A percentile compares a stretch with the other conserved stretches of the same genome.
Evolutionary conservation across 2,329 filamentous ascomycete species (phyloP).

Genomic region (Colletotrichum coccodes): DNA sequence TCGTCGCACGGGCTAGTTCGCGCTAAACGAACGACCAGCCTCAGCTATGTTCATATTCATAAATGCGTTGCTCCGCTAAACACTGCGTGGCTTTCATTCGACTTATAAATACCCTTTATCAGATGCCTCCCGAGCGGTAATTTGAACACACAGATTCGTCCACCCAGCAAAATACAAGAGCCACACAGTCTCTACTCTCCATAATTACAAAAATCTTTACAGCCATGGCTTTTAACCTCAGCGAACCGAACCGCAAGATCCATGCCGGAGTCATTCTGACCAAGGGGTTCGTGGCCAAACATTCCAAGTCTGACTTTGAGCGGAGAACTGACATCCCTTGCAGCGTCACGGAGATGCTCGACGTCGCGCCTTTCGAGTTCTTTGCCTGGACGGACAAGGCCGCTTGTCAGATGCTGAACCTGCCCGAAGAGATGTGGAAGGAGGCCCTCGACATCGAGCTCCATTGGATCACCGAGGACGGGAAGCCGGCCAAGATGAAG

Average conservation of each 20-base stretch:
- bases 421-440: not conserved
- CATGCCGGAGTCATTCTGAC: conserved; percentile 43
- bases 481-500: conserved; percentile 35
- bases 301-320: too few relatives aligned
- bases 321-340: not conserved
- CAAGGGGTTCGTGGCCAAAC: conserved; percentile 35
- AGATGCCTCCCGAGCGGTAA: too few relatives aligned
- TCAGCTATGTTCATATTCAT: not conserved
- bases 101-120: not conserved
- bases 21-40: not conserved
- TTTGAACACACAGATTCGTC: too few relatives aligned
- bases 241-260: conserved; percentile 38
- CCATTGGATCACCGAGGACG: conserved; percentile 47
- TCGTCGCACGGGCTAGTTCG: not conserved
- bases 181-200: not conserved
- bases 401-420: conserved; percentile 23
- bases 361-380: conserved; percentile 47
- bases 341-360: conserved; percentile 45
- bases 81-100: too few relatives aligned
- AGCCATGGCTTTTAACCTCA: conserved; percentile 35
- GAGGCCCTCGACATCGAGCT: conserved; percentile 42
- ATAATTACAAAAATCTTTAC: not conserved
- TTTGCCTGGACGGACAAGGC: conserved; percentile 35
- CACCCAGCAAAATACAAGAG: too few relatives aligned
- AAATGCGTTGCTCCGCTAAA: too few relatives aligned